Evolutionary conservation across 148 eudicot genomes (phyloP).

Genomic region (Amaranthus hypochondriacus): DNA sequence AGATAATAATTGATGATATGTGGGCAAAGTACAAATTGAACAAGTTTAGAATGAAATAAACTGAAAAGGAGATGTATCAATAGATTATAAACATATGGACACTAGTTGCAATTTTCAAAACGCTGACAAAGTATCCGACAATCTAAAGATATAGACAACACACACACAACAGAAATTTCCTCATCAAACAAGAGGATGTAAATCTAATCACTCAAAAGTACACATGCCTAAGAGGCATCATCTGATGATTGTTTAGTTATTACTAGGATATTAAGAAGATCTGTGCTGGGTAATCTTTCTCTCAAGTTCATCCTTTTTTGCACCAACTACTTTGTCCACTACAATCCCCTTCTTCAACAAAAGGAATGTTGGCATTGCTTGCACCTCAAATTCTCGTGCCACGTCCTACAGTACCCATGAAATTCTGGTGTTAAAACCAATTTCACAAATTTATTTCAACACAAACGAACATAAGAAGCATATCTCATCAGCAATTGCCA

Average conservation of each 20-base stretch:
- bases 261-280: constrained; percentile 1
- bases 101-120: neutral
- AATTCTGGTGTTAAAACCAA: neutral
- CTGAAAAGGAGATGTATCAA: neutral
- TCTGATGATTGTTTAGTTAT: neutral
- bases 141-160: constrained; percentile 4
- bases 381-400: constrained; percentile 65
- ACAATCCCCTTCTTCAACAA: constrained; percentile 68
- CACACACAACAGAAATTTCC: neutral
- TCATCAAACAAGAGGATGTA: neutral
- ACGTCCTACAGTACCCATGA: constrained; percentile 44
- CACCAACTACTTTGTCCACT: constrained; percentile 81
- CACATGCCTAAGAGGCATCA: neutral
- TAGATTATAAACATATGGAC: neutral
- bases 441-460: neutral
- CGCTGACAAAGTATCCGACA: neutral
- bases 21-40: no score
- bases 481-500: neutral
- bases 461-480: neutral
- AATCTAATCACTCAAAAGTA: neutral
- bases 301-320: constrained; percentile 81
- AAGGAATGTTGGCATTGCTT: constrained; percentile 90
- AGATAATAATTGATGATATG: no score
- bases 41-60: neutral
- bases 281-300: constrained; percentile 62